A percentile compares a stretch with the other conserved stretches of the same genome.
These are phyloP conservation scores for Boletus bicolor DNA, from an alignment of 768 basidiomycete species.

Conservation along the genomic window DNA sequence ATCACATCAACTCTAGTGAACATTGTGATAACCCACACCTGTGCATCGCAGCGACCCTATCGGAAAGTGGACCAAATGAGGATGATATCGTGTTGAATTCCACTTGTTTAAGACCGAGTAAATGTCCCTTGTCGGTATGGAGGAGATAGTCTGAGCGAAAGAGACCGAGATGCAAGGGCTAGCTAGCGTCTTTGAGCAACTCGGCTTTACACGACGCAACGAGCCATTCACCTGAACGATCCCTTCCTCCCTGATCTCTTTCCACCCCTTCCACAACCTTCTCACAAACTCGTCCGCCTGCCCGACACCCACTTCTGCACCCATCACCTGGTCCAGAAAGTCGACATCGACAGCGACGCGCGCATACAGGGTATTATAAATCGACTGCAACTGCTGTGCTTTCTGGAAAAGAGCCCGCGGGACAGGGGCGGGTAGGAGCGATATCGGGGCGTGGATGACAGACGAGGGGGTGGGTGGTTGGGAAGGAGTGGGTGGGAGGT, in stretches of 20 bases:
- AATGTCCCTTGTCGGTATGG: constrained; percentile 45
- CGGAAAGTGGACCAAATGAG: constrained; percentile 81
- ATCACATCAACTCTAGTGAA: neutral
- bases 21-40: constrained; percentile 51
- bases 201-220: neutral
- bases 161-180: constrained; percentile 85
- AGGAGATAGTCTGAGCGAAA: constrained; percentile 95
- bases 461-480: constrained; percentile 55
- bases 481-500: constrained; percentile 55
- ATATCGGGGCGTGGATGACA: constrained; percentile 88
- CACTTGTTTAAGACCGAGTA: constrained; percentile 76
- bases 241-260: constrained; percentile 62
- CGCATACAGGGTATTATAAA: constrained; percentile 85
- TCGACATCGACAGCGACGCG: constrained; percentile 72
- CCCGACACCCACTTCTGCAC: constrained; percentile 69
- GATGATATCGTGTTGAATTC: constrained; percentile 97
- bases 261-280: constrained; percentile 85
- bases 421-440: constrained; percentile 85
- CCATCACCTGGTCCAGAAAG: constrained; percentile 85
- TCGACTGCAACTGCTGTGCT: constrained; percentile 63
- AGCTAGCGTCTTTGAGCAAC: constrained; percentile 2
- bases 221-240: constrained; percentile 45
- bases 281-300: constrained; percentile 86
- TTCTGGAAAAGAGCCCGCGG: constrained; percentile 67
- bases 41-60: constrained; percentile 68